Base-by-base conservation (phyloP, 2,329 filamentous ascomycete species). In the Botrytis pseudocinerea region DNA sequence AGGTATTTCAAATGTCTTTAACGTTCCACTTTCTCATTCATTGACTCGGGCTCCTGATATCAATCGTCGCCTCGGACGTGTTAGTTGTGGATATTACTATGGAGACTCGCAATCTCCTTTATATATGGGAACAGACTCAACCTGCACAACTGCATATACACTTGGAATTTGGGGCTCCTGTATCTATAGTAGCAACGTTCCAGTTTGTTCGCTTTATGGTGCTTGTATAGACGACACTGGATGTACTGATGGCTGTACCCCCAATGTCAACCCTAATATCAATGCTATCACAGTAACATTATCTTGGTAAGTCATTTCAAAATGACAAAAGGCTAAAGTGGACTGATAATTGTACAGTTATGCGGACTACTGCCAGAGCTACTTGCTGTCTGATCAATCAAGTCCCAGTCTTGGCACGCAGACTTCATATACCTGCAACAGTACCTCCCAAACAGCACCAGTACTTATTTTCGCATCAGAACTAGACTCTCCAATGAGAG, bases 241-340 rank as follows among this genome's bases (percentile, higher is more conserved):
- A 28, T 66, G 63, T 22, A 66, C 44, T 28, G 12, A 40, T 20
- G 22, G 32, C 4, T 51, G 63, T 25, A 28, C 32, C 5, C 32
- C 46, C 2, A n/a, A 54, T 66, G 40, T 42, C n/a, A n/a, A 51
- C 18, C 4, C 10, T 14, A 66, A 66, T 20, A 20, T n/a, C 7
- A 25, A 51, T 20, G 63, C 32, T 25, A n/a, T 51, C 25, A 51
- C 44, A 35, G 25, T 35, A 6, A 35, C 32, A 12, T 28, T 51
- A 6, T 66, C 63, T 51, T 66, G 63, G 63, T 66, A 40, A 2
- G 35, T 28, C 6, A 1, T 16, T 20, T 4, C 2, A 18, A 6
- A 5, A 2, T n/a, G 16, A 10, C 0, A n/a, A 6, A 4, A 7
- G 18, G 14, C 20, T 40, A 1, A 18, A 9, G 4, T 4, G 35